Conservation (phyloP, 2,329 filamentous ascomycete genomes). For the Ceratocystiopsis sp. region DNA sequence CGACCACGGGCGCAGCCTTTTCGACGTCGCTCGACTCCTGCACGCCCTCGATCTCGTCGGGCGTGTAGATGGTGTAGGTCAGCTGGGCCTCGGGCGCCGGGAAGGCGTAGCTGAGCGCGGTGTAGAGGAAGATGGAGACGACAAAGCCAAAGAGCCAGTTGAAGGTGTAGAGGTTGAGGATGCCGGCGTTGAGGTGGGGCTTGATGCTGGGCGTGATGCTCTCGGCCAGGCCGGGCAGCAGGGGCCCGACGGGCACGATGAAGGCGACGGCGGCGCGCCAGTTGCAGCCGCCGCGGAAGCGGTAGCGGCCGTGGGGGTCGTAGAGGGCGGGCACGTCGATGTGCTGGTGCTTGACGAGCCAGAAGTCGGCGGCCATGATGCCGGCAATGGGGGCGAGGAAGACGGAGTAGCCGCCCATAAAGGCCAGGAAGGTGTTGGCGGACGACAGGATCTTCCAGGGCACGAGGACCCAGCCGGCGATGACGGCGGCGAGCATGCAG, state of each 20-base stretch:
- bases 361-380: constrained; percentile 24
- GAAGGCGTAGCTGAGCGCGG: constrained; percentile 27
- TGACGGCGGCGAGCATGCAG: constrained; percentile 37
- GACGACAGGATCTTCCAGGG: constrained; percentile 49
- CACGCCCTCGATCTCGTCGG: constrained; percentile 12
- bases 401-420: constrained; percentile 43
- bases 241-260: constrained; percentile 13
- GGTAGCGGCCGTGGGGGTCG: constrained; percentile 22
- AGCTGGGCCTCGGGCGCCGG: constrained; percentile 34
- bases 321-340: constrained; percentile 26
- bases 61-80: constrained; percentile 20
- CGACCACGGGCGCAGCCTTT: constrained; percentile 1
- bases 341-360: constrained; percentile 19
- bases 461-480: constrained; percentile 41
- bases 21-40: constrained; percentile 10
- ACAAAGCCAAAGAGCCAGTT: constrained; percentile 50
- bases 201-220: constrained; percentile 7
- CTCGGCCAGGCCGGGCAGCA: constrained; percentile 16
- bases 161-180: constrained; percentile 40
- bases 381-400: constrained; percentile 25
- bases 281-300: constrained; percentile 14
- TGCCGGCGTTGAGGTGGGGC: constrained; percentile 20
- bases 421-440: constrained; percentile 40
- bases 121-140: constrained; percentile 37
- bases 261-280: constrained; percentile 12